phyloP scores from a whole-genome alignment of 192 early-diverging fungal genomes.

The Gamsiella multidivaricata region DNA sequence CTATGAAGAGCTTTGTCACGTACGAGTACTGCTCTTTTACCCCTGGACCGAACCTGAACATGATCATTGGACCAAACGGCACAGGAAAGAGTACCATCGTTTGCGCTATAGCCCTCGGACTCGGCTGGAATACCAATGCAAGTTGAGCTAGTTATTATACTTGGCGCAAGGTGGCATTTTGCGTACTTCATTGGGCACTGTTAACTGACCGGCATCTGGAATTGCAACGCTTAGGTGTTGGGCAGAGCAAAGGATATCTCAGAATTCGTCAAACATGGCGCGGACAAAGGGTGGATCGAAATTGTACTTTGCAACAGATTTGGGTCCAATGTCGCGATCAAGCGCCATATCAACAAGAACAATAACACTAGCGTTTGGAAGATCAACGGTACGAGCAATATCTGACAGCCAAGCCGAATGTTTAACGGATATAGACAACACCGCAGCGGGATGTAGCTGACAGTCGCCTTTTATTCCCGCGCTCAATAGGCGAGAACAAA shows the following conservation, averaged over 20 bases:
- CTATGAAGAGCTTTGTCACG: conserved; percentile 94
- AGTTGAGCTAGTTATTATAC: not conserved
- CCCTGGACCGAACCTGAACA: conserved; percentile 96
- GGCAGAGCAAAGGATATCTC: conserved; percentile 90
- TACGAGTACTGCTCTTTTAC: conserved; percentile 86
- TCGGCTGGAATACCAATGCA: conserved; percentile 79
- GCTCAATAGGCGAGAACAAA: conserved; percentile 63
- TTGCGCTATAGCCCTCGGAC: conserved; percentile 94
- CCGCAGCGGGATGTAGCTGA: too few relatives aligned
- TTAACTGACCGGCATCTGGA: not conserved
- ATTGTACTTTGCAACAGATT: conserved; percentile 80
- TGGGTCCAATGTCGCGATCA: conserved; percentile 63
- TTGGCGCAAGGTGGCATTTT: too few relatives aligned
- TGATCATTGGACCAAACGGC: conserved; percentile 97
- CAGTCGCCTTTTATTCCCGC: too few relatives aligned
- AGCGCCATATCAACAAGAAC: conserved; percentile 69
- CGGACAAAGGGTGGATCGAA: conserved; percentile 82
- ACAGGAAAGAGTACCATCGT: conserved; percentile 97
- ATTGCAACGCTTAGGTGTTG: conserved; percentile 63
- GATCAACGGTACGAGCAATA: conserved; percentile 72
- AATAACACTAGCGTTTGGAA: conserved; percentile 82
- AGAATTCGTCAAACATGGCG: conserved; percentile 93
- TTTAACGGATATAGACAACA: too few relatives aligned
- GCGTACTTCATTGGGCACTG: too few relatives aligned
- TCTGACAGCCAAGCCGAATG: too few relatives aligned